Base-by-base conservation (phyloP, 2,329 filamentous ascomycete species). In the Fusarium domesticum region DNA sequence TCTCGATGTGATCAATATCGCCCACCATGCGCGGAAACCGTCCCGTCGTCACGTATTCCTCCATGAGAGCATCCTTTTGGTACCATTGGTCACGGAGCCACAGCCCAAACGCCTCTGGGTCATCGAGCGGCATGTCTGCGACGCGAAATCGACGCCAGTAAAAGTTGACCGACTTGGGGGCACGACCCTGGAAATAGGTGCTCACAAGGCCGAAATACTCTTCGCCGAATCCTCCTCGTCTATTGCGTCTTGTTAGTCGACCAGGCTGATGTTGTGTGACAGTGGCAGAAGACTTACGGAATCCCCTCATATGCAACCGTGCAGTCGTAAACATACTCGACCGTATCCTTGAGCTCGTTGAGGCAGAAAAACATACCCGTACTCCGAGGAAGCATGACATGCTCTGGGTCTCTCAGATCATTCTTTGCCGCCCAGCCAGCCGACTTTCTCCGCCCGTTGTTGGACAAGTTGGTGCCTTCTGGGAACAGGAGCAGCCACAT, bases 281-380 rank as follows among this genome's bases (percentile, higher is more conserved):
- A n/a, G 10, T 16, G 25, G 7, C 11, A 10, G 5, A 16, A 17
- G 23, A 85, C 89, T 76, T 78, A 92, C 85, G 88, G 87, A 34
- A 96, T 81, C 12, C 93, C 92, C 68, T 96, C 92, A 62, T 98
- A 98, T 5, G 89, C 91, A 44, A 98, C 85, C 0, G 93, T 97
- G 67, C 91, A 96, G 68, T 95, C 89, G 58, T 95, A 95, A 1
- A 95, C 73, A 70, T 88, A 95, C 10, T 93, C 86, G 0, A 91
- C 81, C 0, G 84, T 84, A 7, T 77, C 80, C 57, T 81, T 80
- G 12, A 95, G 71, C 65, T 95, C 84, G 50, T 84, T 83, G 34
- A 95, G 68, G 57, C 87, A 91, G 61, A 90, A 95, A 53, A 80
- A 85, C 50, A 87, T 78, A 37, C 89, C 89, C 0, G 88, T 93